Conservation (phyloP, 306 rosid genomes). For the Boehmeria nivea region DNA sequence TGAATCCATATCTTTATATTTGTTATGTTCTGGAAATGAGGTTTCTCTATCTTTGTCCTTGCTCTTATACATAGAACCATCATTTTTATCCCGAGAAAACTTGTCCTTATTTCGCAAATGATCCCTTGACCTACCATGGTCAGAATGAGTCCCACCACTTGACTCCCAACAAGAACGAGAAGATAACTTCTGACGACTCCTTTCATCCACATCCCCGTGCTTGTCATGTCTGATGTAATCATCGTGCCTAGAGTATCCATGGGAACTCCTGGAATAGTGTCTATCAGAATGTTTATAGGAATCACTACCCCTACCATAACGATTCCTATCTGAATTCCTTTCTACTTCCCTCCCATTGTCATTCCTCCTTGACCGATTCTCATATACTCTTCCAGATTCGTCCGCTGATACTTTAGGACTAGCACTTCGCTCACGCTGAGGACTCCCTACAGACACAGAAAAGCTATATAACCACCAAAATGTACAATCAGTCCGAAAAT, state of each 20-base stretch:
- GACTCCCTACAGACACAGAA: constrained; percentile 53
- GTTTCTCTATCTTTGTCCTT: constrained; percentile 34
- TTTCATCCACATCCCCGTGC: constrained; percentile 53
- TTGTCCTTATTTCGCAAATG: constrained; percentile 37
- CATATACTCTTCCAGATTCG: constrained; percentile 40
- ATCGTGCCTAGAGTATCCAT: constrained; percentile 51
- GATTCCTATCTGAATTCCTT: constrained; percentile 45
- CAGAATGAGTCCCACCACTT: constrained; percentile 39
- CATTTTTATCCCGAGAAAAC: constrained; percentile 60
- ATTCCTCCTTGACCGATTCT: constrained; percentile 40
- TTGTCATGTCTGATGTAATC: constrained; percentile 45
- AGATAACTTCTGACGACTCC: constrained; percentile 42
- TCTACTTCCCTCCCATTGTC: constrained; percentile 49
- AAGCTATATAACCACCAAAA: constrained; percentile 18
- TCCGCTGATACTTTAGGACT: constrained; percentile 48
- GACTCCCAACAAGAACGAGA: constrained; percentile 52
- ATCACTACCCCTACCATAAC: too few species aligned
- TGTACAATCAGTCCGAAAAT: not conserved
- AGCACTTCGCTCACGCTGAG: constrained; percentile 36
- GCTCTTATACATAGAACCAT: constrained; percentile 45
- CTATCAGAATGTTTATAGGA: constrained; percentile 56
- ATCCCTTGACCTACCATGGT: constrained; percentile 49
- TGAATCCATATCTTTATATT: constrained; percentile 50
- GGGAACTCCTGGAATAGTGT: constrained; percentile 51
- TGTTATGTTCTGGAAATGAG: constrained; percentile 21